A percentile compares a stretch with the other conserved stretches of the same genome.
phyloP scores from a whole-genome alignment of 2,329 filamentous ascomycete species.

The Cladorrhinum sp. region DNA sequence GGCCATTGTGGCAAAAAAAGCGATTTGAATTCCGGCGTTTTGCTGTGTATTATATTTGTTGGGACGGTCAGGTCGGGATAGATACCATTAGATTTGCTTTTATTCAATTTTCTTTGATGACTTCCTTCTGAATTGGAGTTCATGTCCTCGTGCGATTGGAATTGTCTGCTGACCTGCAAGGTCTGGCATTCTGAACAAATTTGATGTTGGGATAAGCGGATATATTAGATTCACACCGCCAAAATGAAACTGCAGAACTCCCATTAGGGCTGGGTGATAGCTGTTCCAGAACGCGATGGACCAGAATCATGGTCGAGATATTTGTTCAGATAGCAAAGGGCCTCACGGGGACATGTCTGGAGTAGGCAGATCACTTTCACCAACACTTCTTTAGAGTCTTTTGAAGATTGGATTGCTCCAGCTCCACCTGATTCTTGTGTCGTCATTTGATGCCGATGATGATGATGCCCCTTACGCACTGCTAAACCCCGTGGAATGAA shows the following conservation, averaged over 20 bases:
- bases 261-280: too few relatives aligned
- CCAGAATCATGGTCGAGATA: not conserved
- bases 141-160: not conserved
- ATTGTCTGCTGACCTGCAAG: too few relatives aligned
- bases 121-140: not conserved
- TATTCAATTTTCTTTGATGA: not conserved
- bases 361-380: not conserved
- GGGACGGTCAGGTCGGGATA: not conserved
- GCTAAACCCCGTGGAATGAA: constrained; percentile 19
- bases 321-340: not conserved
- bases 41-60: not conserved
- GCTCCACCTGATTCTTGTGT: not conserved
- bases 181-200: too few relatives aligned
- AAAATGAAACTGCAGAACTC: too few relatives aligned
- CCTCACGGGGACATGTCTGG: not conserved
- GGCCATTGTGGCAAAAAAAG: not conserved
- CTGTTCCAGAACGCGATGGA: too few relatives aligned
- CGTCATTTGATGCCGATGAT: too few relatives aligned
- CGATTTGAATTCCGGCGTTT: not conserved
- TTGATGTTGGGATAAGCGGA: too few relatives aligned
- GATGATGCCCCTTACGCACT: not conserved
- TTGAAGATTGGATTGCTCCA: too few relatives aligned
- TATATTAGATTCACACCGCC: too few relatives aligned
- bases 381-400: too few relatives aligned
- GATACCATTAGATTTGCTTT: not conserved